These are phyloP conservation scores for Mortierella sp. DNA, from an alignment of 371 early-diverging fungal genomes.

Conservation along the genomic window DNA sequence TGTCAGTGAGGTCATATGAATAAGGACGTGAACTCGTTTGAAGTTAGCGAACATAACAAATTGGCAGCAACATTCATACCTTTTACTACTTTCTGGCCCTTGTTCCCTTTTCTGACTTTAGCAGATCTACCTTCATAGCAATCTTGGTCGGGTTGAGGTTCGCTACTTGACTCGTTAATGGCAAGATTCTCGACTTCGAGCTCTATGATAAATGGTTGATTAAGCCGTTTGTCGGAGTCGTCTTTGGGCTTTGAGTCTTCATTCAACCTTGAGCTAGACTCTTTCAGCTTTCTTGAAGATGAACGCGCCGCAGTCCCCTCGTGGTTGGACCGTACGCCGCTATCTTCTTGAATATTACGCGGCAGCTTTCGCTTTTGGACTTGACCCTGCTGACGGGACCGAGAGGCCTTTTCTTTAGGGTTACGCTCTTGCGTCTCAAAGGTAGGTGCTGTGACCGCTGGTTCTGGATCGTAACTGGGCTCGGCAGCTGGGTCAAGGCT, in stretches of 20 bases:
- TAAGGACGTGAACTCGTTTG: too few species aligned
- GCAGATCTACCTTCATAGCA: not conserved
- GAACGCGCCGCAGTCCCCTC: not conserved
- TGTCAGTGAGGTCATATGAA: constrained; percentile 26
- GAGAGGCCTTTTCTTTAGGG: too few species aligned
- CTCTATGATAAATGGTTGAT: constrained; percentile 3
- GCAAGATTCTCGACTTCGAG: constrained; percentile 21
- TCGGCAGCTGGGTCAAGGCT: constrained; percentile 5
- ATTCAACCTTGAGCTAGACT: not conserved
- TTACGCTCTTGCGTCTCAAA: not conserved
- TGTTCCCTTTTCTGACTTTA: not conserved
- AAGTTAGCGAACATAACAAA: not conserved
- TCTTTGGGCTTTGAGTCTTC: constrained; percentile 5
- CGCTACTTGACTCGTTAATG: constrained; percentile 4
- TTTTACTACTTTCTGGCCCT: not conserved
- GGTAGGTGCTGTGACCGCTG: constrained; percentile 4
- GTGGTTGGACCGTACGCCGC: not conserved
- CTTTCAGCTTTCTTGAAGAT: not conserved
- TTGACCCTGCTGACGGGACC: not conserved
- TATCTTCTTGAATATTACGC: not conserved
- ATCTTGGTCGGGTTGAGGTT: not conserved
- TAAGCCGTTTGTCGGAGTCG: not conserved
- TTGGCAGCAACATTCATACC: constrained; percentile 10
- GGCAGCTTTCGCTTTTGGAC: constrained; percentile 7
- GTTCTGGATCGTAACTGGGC: constrained; percentile 6